These are phyloP conservation scores for Carallia brachiata DNA, from an alignment of 345 rosid genomes.

Conservation along the genomic window DNA sequence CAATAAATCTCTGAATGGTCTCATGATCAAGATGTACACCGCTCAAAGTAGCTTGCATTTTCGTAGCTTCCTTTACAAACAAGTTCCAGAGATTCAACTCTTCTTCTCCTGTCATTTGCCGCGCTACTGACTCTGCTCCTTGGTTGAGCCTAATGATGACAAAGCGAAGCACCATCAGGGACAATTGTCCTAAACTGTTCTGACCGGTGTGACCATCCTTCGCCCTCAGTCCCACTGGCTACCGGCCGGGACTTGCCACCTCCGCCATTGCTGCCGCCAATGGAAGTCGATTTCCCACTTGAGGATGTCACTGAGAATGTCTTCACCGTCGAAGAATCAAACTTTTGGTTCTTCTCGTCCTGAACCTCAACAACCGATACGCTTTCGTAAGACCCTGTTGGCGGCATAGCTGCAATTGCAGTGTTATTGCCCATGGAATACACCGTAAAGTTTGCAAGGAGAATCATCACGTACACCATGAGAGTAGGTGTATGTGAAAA, in stretches of 20 bases:
- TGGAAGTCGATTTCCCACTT: slow-evolving; percentile 44
- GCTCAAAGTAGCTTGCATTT: slow-evolving; percentile 41
- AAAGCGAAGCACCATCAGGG: slow-evolving; percentile 56
- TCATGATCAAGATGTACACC: slow-evolving; percentile 54
- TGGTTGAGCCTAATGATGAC: slow-evolving; percentile 45
- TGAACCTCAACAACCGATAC: slow-evolving; percentile 25
- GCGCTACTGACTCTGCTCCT: slow-evolving; percentile 51
- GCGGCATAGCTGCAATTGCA: slow-evolving; percentile 51
- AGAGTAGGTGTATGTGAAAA: slow-evolving; percentile 90
- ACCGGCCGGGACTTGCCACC: slow-evolving; percentile 61
- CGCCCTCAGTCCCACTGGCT: slow-evolving; percentile 69
- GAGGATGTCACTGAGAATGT: slow-evolving; percentile 47
- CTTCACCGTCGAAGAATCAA: slow-evolving; percentile 49
- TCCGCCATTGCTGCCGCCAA: slow-evolving; percentile 65
- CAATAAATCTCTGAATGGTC: slow-evolving; percentile 51
- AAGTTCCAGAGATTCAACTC: slow-evolving; percentile 66
- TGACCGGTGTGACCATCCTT: slow-evolving; percentile 42
- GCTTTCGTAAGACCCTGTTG: slow-evolving; percentile 18
- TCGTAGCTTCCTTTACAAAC: slow-evolving; percentile 65
- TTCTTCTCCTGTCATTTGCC: slow-evolving; percentile 40
- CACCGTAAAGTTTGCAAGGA: slow-evolving; percentile 83
- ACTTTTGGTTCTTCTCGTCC: slow-evolving; percentile 32
- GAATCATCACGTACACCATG: slow-evolving; percentile 89
- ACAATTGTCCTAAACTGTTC: slow-evolving; percentile 44
- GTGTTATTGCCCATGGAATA: slow-evolving; percentile 55